Percentiles rank a stretch among this genome's conserved stretches.
Evolutionary conservation across 23 red algal species (phyloP).

Genomic region (Gracilaria domingensis): DNA sequence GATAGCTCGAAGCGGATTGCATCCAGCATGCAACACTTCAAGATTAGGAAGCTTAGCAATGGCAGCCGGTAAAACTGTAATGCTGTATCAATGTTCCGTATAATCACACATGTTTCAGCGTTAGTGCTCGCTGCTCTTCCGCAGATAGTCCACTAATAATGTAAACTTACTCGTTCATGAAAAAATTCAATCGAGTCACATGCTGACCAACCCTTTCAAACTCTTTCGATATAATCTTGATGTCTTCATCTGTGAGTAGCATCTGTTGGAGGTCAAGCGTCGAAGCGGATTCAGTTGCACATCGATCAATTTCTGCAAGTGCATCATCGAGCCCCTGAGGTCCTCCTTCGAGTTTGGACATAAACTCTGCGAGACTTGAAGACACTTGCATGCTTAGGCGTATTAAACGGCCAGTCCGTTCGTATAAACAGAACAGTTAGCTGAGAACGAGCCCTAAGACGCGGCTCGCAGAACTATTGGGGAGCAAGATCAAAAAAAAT

Average conservation of each 20-base stretch:
- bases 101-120: background rate
- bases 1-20: slow-evolving; percentile 72
- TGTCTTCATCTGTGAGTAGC: slow-evolving; percentile 63
- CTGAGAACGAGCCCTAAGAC: background rate
- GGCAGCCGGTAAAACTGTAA: slow-evolving; percentile 68
- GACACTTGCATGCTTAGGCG: slow-evolving; percentile 60
- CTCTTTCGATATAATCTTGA: slow-evolving; percentile 34
- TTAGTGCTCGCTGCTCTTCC: background rate
- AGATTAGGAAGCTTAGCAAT: slow-evolving; percentile 55
- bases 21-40: slow-evolving; percentile 64
- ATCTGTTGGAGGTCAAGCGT: slow-evolving; percentile 77
- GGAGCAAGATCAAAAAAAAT: background rate
- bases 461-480: background rate
- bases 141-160: background rate
- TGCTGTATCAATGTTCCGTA: slow-evolving; percentile 3
- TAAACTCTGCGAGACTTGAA: slow-evolving; percentile 66
- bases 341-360: slow-evolving; percentile 49
- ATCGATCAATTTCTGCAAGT: slow-evolving; percentile 32
- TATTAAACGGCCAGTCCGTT: background rate
- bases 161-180: slow-evolving; percentile 77
- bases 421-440: background rate
- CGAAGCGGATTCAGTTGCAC: slow-evolving; percentile 22
- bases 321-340: slow-evolving; percentile 66
- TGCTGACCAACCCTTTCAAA: slow-evolving; percentile 35
- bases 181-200: slow-evolving; percentile 67